Evolutionary conservation across 257 asterid genomes (phyloP), one percentile per base, ranked within the genome.

Genomic region (Fraxinus americana): DNA sequence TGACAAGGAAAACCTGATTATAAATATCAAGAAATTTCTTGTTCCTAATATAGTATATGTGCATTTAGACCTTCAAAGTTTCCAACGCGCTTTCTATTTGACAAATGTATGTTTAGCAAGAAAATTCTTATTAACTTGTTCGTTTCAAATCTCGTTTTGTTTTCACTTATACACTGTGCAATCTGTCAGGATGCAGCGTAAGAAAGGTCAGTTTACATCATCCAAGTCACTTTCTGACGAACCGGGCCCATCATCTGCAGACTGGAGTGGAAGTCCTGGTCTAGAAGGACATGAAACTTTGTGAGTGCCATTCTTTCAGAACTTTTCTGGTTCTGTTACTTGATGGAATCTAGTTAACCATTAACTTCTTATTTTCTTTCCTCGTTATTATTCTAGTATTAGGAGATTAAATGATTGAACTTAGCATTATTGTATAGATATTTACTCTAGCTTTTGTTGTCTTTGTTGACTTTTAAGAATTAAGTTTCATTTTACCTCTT

Each of bases 201-300:
- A 96, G 88, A 96, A 92, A 83, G 99, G 99, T 70, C 99, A 94
- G 80, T 96, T 96, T 85, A 91, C 98, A 71, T 96, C 99, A 67
- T 82, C 97, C 52, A 92, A 94, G 83, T 74, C 97, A 70, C 81
- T 82, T 65, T 79, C 92, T 71, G 99, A 96, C 4, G 98, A 96
- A 81, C 94, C 85, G 1, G 95, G 94, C 76, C 89, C 99, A 65
- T 82, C 92, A 74, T 79, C 97, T 81, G 94, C 97, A 72, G 99
- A 94, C 72, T 87, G 93, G 85, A 92, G 86, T 70, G 87, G 92
- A 77, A 82, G 79, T 54, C 73, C 88, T 43, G 91, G 80, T 78
- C 92, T 86, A 79, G 99, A 94, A 86, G 99, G 94, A 84, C 92
- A 79, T 82, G 99, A 94, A 78, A 94, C 96, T 82, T 84, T 66